Evolutionary conservation across 306 rosid species (phyloP), one percentile per base, ranked within the genome.

Genomic region (Acmispon strigosus): DNA sequence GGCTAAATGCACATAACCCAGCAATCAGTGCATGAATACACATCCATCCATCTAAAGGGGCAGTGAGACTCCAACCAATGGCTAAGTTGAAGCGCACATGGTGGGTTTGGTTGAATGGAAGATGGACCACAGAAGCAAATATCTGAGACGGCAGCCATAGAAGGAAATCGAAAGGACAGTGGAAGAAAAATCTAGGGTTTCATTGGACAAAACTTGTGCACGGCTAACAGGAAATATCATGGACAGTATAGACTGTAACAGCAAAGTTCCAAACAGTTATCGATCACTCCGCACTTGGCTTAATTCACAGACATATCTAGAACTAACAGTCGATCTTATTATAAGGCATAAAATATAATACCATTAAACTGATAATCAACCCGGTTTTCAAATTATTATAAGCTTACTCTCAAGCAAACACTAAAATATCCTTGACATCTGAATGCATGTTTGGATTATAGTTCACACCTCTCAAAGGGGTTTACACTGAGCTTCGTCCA

Each of bases 391-490:
- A 53, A 9, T 27, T 66, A 17, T 48, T 48, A 59, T 13, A 63
- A 66, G 48, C 63, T 45, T 29, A 58, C 76, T 52, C 24, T 1
- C 12, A 47, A 66, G 60, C 55, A 67, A 67, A 72, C 82, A 66
- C 71, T 70, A 61, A 63, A 69, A 52, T n/a, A 47, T 42, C 52
- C 7, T 43, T 2, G 9, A 75, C 34, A n/a, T 15, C 32, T 8
- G 24, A 22, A 2, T 22, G 24, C 24, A 22, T 22, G 24, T 22
- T 22, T 22, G 24, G 2, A 22, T 22, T 2, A 22, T 22, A 22
- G 24, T 22, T 22, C 24, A 22, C 24, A 22, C 24, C 24, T 22
- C 24, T 22, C 24, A 22, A 22, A 22, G 2, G n/a, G n/a, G n/a
- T n/a, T n/a, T n/a, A n/a, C n/a, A n/a, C n/a, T n/a, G n/a, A n/a